phyloP scores from a whole-genome alignment of 2,329 filamentous ascomycete species.

The Basipetospora chlamydospora region DNA sequence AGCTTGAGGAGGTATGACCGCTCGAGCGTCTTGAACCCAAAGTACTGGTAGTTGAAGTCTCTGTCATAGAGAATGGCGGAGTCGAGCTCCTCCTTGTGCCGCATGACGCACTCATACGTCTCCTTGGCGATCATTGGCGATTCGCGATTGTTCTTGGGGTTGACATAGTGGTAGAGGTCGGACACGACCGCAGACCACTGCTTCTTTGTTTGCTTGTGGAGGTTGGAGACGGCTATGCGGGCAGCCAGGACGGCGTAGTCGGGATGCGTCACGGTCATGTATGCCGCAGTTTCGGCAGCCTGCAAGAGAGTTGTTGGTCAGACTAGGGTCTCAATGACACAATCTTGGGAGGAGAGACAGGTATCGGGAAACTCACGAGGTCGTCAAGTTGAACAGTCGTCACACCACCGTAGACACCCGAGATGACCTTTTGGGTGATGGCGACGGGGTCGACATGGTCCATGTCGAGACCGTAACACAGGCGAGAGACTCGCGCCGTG shows the following conservation, averaged over 20 bases:
- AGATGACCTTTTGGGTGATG: constrained; percentile 99
- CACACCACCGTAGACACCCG: constrained; percentile 95
- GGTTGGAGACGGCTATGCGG: constrained; percentile 96
- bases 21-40: constrained; percentile 98
- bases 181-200: constrained; percentile 93
- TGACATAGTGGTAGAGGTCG: constrained; percentile 91
- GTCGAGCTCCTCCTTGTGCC: constrained; percentile 92
- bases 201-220: constrained; percentile 99
- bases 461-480: constrained; percentile 93
- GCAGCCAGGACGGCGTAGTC: constrained; percentile 98
- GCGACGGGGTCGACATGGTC: constrained; percentile 93
- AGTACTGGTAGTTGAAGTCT: constrained; percentile 99
- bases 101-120: constrained; percentile 88
- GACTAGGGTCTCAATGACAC: no score
- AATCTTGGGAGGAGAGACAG: not conserved
- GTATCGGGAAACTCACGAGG: constrained; percentile 59
- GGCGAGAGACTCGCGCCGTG: constrained; percentile 89
- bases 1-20: constrained; percentile 94
- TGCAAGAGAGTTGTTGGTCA: constrained; percentile 21
- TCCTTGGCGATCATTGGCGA: constrained; percentile 92
- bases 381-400: constrained; percentile 95
- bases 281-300: constrained; percentile 97
- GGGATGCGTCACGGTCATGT: constrained; percentile 99
- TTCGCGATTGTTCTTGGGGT: constrained; percentile 70
- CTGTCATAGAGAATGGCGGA: constrained; percentile 98